Percentiles rank a stretch among this genome's conserved stretches.
Evolutionary conservation across 2,329 filamentous ascomycete species (phyloP).

Genomic region (Talaromyces atroroseus): DNA sequence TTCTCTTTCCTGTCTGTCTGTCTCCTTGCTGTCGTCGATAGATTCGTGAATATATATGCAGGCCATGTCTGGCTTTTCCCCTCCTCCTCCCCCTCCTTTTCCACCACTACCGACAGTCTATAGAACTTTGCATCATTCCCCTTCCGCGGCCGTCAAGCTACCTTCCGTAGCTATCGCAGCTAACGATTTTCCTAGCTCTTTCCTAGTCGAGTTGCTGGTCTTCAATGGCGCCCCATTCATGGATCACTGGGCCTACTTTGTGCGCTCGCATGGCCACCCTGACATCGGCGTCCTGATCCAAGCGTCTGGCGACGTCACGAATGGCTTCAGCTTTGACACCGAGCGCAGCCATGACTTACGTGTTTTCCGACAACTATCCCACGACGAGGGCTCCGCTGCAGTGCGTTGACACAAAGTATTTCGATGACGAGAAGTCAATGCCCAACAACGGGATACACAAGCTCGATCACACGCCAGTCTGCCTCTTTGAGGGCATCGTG

Average conservation of each 20-base stretch:
- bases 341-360: conserved; percentile 25
- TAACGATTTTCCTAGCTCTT: conserved; percentile 11
- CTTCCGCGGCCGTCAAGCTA: not conserved
- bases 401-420: conserved; percentile 23
- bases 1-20: too few species aligned
- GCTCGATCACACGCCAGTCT: conserved; percentile 16
- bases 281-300: conserved; percentile 26
- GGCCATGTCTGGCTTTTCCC: not conserved
- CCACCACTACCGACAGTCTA: not conserved
- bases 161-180: not conserved
- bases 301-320: conserved; percentile 27
- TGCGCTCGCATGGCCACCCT: conserved; percentile 16
- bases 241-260: conserved; percentile 34
- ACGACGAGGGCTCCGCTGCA: conserved; percentile 24
- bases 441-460: conserved; percentile 19
- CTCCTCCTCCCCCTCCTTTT: not conserved
- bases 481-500: conserved; percentile 23
- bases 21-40: too few species aligned
- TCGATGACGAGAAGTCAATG: conserved; percentile 22
- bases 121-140: not conserved
- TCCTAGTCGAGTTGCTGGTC: conserved; percentile 26
- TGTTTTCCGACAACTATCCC: conserved; percentile 12
- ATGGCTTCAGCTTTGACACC: conserved; percentile 28
- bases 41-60: too few species aligned
- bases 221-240: conserved; percentile 31